Percentiles rank a stretch among this genome's conserved stretches.
These are phyloP conservation scores for Arthrocladium fulminans DNA, from an alignment of 2,329 filamentous ascomycete species.

Conservation along the genomic window DNA sequence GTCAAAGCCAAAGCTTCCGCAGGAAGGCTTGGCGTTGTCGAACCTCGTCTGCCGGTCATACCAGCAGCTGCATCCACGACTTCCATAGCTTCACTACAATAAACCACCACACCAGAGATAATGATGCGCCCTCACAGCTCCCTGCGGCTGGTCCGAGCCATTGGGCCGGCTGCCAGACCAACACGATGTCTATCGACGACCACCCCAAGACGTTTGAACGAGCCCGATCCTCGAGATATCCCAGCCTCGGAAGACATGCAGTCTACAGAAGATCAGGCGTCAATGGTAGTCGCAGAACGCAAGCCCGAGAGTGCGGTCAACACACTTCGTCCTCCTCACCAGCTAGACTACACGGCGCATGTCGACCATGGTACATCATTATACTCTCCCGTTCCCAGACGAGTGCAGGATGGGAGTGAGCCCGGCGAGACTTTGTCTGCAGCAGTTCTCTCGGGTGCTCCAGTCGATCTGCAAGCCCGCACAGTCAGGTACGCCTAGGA, in stretches of 20 bases:
- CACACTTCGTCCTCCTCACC: conserved; percentile 51
- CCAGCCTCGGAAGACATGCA: conserved; percentile 31
- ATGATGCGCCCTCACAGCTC: conserved; percentile 49
- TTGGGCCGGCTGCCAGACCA: conserved; percentile 22
- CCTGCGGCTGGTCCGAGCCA: conserved; percentile 23
- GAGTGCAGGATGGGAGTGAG: conserved; percentile 85
- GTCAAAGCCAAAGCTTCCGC: not conserved
- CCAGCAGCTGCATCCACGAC: not conserved
- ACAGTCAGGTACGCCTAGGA: conserved; percentile 66
- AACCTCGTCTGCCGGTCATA: not conserved
- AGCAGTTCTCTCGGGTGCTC: conserved; percentile 81
- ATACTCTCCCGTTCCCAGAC: conserved; percentile 84
- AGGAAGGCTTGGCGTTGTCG: not conserved
- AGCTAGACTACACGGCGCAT: conserved; percentile 71
- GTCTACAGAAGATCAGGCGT: conserved; percentile 32
- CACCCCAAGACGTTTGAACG: conserved; percentile 32
- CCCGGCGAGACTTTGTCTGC: conserved; percentile 65
- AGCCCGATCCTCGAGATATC: conserved; percentile 34
- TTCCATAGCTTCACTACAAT: not conserved
- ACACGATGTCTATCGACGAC: conserved; percentile 43
- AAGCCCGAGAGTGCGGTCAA: conserved; percentile 40
- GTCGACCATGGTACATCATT: conserved; percentile 83
- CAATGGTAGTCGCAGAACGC: conserved; percentile 33
- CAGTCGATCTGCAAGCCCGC: conserved; percentile 84
- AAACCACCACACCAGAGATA: conserved; percentile 44